Evolutionary conservation across 768 basidiomycete genomes (phyloP).

Genomic region (Termitomyces sp.): DNA sequence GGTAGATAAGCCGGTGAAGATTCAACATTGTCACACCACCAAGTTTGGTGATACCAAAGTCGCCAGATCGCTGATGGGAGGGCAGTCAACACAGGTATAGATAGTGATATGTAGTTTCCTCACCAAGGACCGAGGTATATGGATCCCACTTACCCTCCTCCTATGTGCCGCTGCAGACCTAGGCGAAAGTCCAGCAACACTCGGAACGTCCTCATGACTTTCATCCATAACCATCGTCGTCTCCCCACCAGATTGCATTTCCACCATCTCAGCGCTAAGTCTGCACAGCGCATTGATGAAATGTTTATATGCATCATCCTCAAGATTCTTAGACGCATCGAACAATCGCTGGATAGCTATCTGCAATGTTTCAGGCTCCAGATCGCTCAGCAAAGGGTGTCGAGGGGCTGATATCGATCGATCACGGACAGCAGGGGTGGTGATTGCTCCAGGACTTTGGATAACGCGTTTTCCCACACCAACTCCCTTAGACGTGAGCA

Average conservation of each 20-base stretch:
- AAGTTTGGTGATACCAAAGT: constrained; percentile 89
- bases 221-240: constrained; percentile 27
- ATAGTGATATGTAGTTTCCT: constrained; percentile 19
- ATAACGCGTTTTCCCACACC: constrained; percentile 26
- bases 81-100: neutral
- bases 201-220: constrained; percentile 33
- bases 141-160: constrained; percentile 83
- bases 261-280: constrained; percentile 89
- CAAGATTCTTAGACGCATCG: constrained; percentile 78
- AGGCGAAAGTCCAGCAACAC: constrained; percentile 31
- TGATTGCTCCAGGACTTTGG: constrained; percentile 24
- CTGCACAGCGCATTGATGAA: constrained; percentile 77
- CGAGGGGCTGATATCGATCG: constrained; percentile 32
- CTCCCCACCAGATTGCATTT: constrained; percentile 61
- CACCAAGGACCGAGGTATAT: constrained; percentile 73
- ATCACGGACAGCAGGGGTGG: constrained; percentile 20
- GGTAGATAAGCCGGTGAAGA: constrained; percentile 80
- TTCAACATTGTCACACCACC: constrained; percentile 78
- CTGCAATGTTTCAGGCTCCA: constrained; percentile 73
- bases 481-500: constrained; percentile 61
- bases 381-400: constrained; percentile 64
- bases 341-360: constrained; percentile 77
- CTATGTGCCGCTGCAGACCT: constrained; percentile 43
- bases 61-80: constrained; percentile 72
- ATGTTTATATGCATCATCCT: constrained; percentile 74